A percentile compares a stretch with the other conserved stretches of the same genome.
Evolutionary conservation across 1,284 basidiomycete species (phyloP).

Genomic region (Puccinia triticina): DNA sequence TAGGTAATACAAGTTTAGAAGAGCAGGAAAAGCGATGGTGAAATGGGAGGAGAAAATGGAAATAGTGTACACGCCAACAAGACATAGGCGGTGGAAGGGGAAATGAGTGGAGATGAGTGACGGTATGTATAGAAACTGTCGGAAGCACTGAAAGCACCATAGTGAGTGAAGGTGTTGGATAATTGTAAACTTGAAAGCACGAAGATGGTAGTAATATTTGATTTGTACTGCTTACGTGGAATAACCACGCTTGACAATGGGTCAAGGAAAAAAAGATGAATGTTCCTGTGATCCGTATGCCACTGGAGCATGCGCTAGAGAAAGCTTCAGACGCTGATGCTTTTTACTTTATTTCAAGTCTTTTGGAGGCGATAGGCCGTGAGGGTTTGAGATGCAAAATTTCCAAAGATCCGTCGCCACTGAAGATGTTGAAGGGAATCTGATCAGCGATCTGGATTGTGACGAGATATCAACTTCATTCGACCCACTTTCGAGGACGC

Average conservation of each 20-base stretch:
- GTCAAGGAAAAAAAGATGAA: neutral
- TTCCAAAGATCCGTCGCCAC: conserved; percentile 46
- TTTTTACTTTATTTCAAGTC: neutral
- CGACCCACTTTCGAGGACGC: conserved; percentile 30
- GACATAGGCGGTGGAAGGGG: neutral
- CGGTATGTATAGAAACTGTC: neutral
- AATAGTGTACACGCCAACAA: neutral
- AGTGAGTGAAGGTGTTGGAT: neutral
- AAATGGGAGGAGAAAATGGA: neutral
- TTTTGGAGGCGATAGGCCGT: conserved; percentile 17
- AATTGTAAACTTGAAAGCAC: neutral
- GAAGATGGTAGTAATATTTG: neutral
- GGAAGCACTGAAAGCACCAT: conserved; percentile 11
- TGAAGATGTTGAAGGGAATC: neutral
- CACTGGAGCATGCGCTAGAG: neutral
- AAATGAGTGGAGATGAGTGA: conserved; percentile 1
- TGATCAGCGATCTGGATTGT: neutral
- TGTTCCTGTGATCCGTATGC: neutral
- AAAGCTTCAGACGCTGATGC: neutral
- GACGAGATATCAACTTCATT: neutral
- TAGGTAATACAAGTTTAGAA: conserved; percentile 7
- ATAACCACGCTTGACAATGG: neutral
- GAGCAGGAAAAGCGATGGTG: neutral
- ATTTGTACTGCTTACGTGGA: neutral
- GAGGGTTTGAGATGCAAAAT: conserved; percentile 39